Evolutionary conservation across 2,329 filamentous ascomycete species (phyloP).

Genomic region (Parastagonospora nodorum): DNA sequence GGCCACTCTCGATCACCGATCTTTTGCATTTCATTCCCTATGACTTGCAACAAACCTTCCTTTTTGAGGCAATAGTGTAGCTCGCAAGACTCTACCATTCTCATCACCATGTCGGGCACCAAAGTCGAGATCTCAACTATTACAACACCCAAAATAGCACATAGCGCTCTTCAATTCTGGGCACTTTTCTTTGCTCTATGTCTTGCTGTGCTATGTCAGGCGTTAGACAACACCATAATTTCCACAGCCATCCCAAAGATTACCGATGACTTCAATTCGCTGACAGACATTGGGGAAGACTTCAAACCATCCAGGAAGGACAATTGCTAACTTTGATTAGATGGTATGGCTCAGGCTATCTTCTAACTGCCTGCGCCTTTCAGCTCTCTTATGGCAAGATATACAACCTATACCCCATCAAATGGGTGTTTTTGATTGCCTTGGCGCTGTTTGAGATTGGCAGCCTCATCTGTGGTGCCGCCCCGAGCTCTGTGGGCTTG

Average conservation of each 20-base stretch:
- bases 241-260: constrained; percentile 34
- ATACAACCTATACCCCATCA: not conserved
- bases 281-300: constrained; percentile 17
- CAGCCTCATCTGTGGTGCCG: constrained; percentile 42
- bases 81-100: no score
- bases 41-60: no score
- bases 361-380: constrained; percentile 50
- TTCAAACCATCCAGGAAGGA: not conserved
- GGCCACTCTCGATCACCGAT: no score
- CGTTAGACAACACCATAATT: constrained; percentile 18
- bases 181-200: not conserved
- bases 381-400: constrained; percentile 53
- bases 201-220: constrained; percentile 1
- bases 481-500: constrained; percentile 48
- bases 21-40: no score
- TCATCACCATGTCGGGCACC: not conserved
- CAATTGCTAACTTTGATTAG: not conserved
- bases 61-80: no score
- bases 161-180: not conserved
- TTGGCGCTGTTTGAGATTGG: constrained; percentile 50
- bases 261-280: constrained; percentile 26
- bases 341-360: constrained; percentile 43
- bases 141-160: not conserved
- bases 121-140: not conserved
- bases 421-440: constrained; percentile 31